Base-by-base conservation (phyloP, 2,329 filamentous ascomycete species). In the Fusarium algeriense region DNA sequence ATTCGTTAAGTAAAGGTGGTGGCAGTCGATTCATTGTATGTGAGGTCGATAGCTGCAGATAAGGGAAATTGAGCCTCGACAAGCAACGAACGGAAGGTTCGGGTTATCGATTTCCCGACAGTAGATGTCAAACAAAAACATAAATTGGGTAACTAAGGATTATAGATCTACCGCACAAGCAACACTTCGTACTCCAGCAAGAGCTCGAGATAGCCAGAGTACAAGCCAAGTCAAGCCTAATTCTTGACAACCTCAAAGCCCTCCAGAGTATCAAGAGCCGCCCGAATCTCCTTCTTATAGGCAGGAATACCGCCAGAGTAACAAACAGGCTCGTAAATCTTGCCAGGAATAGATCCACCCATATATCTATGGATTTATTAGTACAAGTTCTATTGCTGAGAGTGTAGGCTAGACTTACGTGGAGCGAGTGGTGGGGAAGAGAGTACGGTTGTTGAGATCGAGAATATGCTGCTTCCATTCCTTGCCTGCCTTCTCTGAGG, bases 261-360 rank as follows among this genome's bases (percentile, higher is more conserved):
- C 34, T 75, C 45, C 60, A 74, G 37, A 2, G 3, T 30, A 44
- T 75, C 73, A 6, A 75, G 62, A 13, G 73, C 73, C 41, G 49
- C 54, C 1, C 73, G 67, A 28, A 75, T 74, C 63, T 75, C 71
- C 19, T 30, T 52, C 32, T 67, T 67, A 44, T 85, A 85, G 5
- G 38, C 43, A 0, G 79, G 78, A 19, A 85, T 77, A 0, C 83
- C 83, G 1, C 80, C 84, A 0, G 82, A 59, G 61, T 83, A 90
- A 50, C 84, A 84, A 12, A 89, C 77, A 2, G 84, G 84, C 78
- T 90, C 87, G 30, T 80, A 81, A 1, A 81, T 72, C 78, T 89
- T 89, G 0, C 84, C 86, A 0, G 88, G 87, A 3, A 89, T 81
- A 43, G 81, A 87, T 0, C 83, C 85, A 5, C 88, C 88, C 84